Evolutionary conservation across 75 land plant genomes (phyloP).

Genomic region (Picea glauca): DNA sequence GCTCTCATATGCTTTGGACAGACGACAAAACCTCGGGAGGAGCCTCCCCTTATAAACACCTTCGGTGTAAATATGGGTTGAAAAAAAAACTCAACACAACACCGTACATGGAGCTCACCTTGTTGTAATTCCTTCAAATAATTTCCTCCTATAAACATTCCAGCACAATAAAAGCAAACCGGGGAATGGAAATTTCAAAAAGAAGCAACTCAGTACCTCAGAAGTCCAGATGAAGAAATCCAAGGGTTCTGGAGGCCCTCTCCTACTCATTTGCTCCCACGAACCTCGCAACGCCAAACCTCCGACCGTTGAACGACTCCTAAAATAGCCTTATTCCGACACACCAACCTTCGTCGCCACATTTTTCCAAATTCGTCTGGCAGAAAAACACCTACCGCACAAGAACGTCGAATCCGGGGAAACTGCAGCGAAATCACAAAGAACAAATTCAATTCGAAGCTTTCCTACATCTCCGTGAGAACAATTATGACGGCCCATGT

Average conservation of each 20-base stretch:
- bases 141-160: background rate
- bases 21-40: too few species aligned
- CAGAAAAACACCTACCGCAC: background rate
- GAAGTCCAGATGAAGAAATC: slow-evolving; percentile 93
- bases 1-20: too few species aligned
- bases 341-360: background rate
- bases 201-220: slow-evolving; percentile 40
- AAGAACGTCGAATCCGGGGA: background rate
- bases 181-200: background rate
- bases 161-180: background rate
- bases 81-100: too few species aligned
- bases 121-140: background rate
- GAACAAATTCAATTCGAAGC: background rate
- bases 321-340: background rate
- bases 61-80: too few species aligned
- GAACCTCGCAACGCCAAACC: background rate
- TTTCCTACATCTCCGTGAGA: background rate
- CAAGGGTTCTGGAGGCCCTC: slow-evolving; percentile 64
- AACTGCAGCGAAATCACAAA: background rate
- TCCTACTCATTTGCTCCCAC: slow-evolving; percentile 33
- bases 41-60: too few species aligned
- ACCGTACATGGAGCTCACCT: background rate
- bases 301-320: background rate
- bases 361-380: background rate
- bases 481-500: too few species aligned